Evolutionary conservation across 2,329 filamentous ascomycete species (phyloP).

Genomic region (Teratosphaeria nubilosa): DNA sequence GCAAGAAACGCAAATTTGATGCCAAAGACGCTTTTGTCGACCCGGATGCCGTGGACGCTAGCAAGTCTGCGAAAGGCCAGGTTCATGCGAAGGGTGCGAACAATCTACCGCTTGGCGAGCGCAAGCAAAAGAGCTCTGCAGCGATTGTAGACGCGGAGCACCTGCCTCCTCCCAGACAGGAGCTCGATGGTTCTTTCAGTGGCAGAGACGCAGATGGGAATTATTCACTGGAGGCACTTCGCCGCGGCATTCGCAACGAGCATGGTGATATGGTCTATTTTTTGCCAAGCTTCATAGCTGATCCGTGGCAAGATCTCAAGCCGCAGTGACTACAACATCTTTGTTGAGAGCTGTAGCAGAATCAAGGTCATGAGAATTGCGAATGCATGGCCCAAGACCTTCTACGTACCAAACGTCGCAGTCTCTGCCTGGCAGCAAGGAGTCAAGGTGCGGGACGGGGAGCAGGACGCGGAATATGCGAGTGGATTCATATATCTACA

Average conservation of each 20-base stretch:
- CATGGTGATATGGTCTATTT: conserved; percentile 60
- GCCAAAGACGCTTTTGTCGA: conserved; percentile 40
- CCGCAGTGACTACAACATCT: not conserved
- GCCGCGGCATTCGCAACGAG: conserved; percentile 31
- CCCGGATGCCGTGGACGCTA: conserved; percentile 12
- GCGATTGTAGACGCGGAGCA: not conserved
- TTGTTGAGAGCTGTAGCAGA: not conserved
- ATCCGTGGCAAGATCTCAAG: conserved; percentile 55
- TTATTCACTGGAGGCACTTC: conserved; percentile 24
- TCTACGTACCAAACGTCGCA: no score
- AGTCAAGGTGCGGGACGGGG: no score
- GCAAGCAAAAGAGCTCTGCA: not conserved
- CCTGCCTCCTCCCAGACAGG: not conserved
- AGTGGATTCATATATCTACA: no score
- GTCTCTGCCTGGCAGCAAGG: no score
- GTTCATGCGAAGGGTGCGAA: conserved; percentile 17
- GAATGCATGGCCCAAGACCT: not conserved
- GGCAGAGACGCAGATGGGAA: not conserved
- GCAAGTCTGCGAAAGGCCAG: conserved; percentile 20
- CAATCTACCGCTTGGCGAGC: conserved; percentile 11
- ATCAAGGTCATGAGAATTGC: not conserved
- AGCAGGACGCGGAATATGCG: no score
- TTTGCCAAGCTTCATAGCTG: conserved; percentile 57
- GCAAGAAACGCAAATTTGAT: conserved; percentile 61
- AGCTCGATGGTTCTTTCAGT: not conserved